Base-by-base conservation (phyloP, 1,139 yeast genomes). In the Yamadazyma taylorii region DNA sequence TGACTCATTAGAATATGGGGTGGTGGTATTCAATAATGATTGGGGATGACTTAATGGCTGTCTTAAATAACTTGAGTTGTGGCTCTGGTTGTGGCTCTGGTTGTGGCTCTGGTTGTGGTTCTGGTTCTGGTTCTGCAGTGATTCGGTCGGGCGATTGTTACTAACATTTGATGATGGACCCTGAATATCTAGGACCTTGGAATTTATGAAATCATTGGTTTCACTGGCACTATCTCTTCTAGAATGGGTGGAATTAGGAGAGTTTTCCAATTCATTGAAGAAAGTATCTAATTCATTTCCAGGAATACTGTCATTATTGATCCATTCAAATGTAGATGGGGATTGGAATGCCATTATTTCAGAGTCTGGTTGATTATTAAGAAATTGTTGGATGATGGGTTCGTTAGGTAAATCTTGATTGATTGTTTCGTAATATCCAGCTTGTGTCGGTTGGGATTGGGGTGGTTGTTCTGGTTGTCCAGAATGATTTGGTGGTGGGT, bases 191-290 rank as follows among this genome's bases (percentile, higher is more conserved):
- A 27, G 21, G 15, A 16, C 14, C 13, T 15, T 27, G 5, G 30
- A 27, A 5, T 17, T n/a, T 4, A 24, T 13, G 16, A 34, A 27
- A 4, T 23, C 24, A 13, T 34, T 36, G 5, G 22, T 24, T 13
- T 44, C 48, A 24, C 38, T 33, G 29, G 35, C 29, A 32, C 50
- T 47, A 27, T 47, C 47, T 24, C 51, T 40, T 26, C 52, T 39
- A 10, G 54, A 45, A 14, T 38, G 37, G 2, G 53, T 43, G 4
- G 59, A 51, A 17, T 42, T 39, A 4, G 66, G 67, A 3, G 68
- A 59, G 27, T 58, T 60, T 22, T 64, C 69, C 29, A 69, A 50
- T 41, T 73, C 75, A 32, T 61, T 60, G 51, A 77, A 74, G 49
- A 76, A 77, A 6, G 30, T 37, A 14, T 40, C 42, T 11, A 48